These are phyloP conservation scores for Aspergillus versicolor DNA, from an alignment of 2,329 filamentous ascomycete species.

Conservation along the genomic window DNA sequence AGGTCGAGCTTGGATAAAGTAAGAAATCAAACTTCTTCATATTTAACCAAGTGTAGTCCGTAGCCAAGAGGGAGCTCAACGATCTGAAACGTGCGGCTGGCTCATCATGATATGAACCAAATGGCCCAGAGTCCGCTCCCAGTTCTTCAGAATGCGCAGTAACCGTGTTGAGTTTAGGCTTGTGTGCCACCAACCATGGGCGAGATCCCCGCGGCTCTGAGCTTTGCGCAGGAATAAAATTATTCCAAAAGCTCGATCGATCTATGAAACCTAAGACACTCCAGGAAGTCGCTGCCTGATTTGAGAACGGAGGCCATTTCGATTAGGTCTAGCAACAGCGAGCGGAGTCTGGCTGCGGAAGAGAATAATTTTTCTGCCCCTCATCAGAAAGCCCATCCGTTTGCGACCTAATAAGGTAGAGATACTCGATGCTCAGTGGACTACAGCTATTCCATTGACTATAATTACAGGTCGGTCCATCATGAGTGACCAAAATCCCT, in stretches of 20 bases:
- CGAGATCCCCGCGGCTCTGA: not conserved
- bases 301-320: not conserved
- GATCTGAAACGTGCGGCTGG: not conserved
- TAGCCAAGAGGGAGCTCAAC: not conserved
- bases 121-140: not conserved
- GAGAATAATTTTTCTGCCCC: not conserved
- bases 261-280: not conserved
- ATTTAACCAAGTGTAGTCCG: not conserved
- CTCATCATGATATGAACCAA: not conserved
- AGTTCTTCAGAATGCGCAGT: slow-evolving; percentile 3
- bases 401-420: not conserved
- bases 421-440: not conserved
- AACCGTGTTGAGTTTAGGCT: slow-evolving; percentile 5
- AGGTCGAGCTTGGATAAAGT: not conserved
- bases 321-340: not conserved
- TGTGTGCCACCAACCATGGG: not conserved
- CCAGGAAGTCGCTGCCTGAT: not conserved
- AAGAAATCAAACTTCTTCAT: not conserved
- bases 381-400: not conserved
- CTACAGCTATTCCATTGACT: not conserved
- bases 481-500: slow-evolving; percentile 25
- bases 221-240: not conserved
- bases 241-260: not conserved
- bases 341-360: not conserved
- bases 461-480: not conserved